Evolutionary conservation across 2,329 filamentous ascomycete genomes (phyloP).

Genomic region (Cytospora leucostoma): DNA sequence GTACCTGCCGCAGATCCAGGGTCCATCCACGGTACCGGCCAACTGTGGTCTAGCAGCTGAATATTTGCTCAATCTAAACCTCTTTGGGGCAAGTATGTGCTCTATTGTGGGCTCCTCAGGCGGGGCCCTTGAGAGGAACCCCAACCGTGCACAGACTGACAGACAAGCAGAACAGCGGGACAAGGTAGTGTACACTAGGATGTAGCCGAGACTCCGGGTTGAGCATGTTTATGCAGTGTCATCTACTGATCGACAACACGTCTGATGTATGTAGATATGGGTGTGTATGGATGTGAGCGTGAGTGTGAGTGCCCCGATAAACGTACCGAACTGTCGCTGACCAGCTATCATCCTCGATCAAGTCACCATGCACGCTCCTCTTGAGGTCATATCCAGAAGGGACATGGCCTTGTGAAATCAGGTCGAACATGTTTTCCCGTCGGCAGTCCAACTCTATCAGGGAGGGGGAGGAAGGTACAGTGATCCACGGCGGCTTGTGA

Average conservation of each 20-base stretch:
- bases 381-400: no score
- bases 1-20: slow-evolving; percentile 3
- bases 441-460: no score
- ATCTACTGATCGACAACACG: not conserved
- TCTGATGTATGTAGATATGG: not conserved
- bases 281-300: no score
- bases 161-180: no score
- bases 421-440: no score
- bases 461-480: no score
- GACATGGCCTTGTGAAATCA: no score
- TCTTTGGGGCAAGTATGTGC: slow-evolving; percentile 5
- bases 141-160: not conserved
- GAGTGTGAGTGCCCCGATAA: no score
- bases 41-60: slow-evolving; percentile 5
- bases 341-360: no score
- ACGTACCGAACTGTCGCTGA: no score
- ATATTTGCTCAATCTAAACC: slow-evolving; percentile 26
- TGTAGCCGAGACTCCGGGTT: slow-evolving; percentile 9
- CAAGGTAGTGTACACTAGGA: not conserved
- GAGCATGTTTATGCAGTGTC: slow-evolving; percentile 23
- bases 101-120: not conserved
- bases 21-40: not conserved
- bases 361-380: no score
- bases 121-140: not conserved
- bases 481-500: no score